phyloP scores from a whole-genome alignment of 306 rosid species.

The Hippophae rhamnoides region DNA sequence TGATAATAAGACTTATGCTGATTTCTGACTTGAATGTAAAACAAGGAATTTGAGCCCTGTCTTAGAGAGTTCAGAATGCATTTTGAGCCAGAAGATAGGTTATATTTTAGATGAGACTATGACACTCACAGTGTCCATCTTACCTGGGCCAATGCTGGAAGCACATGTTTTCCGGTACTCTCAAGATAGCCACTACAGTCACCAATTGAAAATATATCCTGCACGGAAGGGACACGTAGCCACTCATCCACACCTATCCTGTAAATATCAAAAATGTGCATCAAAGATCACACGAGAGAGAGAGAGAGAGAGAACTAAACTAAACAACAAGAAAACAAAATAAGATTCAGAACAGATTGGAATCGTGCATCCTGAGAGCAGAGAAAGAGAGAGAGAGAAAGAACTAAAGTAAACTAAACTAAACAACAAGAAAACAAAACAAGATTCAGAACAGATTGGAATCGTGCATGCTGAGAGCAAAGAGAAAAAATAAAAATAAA shows the following conservation, averaged over 20 bases:
- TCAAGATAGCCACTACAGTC: constrained; percentile 93
- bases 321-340: too few relatives aligned
- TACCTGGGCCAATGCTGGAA: constrained; percentile 97
- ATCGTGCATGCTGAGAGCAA: too few relatives aligned
- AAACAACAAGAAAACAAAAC: too few relatives aligned
- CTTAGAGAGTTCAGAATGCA: neutral
- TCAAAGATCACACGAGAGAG: neutral
- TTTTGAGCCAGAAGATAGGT: neutral
- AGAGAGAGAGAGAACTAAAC: too few relatives aligned
- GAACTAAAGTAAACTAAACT: too few relatives aligned
- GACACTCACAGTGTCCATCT: constrained; percentile 2
- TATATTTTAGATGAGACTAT: neutral
- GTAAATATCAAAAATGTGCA: constrained; percentile 13
- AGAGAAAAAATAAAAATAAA: too few relatives aligned
- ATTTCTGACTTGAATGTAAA: neutral
- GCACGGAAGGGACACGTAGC: constrained; percentile 66
- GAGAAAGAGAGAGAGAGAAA: too few relatives aligned
- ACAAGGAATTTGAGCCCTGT: neutral
- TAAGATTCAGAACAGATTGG: too few relatives aligned
- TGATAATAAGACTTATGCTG: too few relatives aligned
- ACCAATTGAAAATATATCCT: constrained; percentile 79
- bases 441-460: too few relatives aligned
- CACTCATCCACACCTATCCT: constrained; percentile 94
- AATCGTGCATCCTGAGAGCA: too few relatives aligned
- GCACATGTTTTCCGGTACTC: constrained; percentile 72